Conservation (phyloP, 148 eudicot genomes). For the Fallopia convolvulus region DNA sequence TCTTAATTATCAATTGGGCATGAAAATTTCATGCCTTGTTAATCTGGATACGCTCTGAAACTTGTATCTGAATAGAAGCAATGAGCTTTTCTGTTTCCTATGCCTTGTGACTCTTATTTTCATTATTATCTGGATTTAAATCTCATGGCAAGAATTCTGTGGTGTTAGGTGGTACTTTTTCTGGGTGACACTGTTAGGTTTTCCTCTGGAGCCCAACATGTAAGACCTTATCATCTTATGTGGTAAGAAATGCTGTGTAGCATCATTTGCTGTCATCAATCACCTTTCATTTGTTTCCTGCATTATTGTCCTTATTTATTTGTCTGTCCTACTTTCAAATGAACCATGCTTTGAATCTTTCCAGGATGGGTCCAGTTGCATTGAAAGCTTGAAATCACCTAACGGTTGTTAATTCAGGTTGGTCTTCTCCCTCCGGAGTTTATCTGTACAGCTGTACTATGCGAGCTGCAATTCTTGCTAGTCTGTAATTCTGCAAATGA, state of each 20-base stretch:
- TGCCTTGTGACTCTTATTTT: too few relatives aligned
- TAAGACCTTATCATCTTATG: background rate
- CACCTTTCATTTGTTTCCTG: background rate
- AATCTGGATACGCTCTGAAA: background rate
- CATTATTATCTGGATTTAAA: background rate
- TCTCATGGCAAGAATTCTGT: background rate
- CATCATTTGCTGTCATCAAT: background rate
- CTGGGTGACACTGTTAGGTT: background rate
- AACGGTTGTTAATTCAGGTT: background rate
- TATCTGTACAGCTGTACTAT: background rate
- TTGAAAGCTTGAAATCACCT: background rate
- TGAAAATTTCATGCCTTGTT: slow-evolving; percentile 1
- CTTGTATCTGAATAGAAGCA: background rate
- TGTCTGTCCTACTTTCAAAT: background rate
- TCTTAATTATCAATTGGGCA: background rate
- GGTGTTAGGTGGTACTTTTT: background rate
- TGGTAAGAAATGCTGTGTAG: background rate
- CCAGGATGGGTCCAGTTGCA: slow-evolving; percentile 1
- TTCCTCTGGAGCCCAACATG: background rate
- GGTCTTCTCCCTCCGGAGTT: background rate
- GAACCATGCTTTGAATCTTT: background rate
- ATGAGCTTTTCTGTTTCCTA: background rate
- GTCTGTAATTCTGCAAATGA: background rate
- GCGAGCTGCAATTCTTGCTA: background rate
- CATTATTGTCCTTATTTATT: background rate